Conservation (phyloP, 75 land plant species). For the Adiantum capillusveneris region DNA sequence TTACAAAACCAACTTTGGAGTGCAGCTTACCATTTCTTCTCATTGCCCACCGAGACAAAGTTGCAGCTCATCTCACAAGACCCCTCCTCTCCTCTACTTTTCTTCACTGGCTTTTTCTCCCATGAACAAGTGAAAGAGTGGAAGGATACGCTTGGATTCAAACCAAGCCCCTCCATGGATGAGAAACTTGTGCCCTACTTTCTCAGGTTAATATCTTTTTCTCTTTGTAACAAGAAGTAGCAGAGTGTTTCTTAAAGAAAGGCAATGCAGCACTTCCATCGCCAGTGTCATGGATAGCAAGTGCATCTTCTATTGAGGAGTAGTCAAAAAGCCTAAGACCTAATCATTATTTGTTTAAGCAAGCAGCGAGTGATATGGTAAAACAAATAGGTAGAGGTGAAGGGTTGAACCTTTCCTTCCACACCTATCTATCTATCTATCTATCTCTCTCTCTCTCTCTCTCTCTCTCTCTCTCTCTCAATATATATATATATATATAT, state of each 20-base stretch:
- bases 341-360: background rate
- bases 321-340: background rate
- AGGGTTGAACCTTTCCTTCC: too few relatives aligned
- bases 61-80: background rate
- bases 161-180: background rate
- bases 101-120: background rate
- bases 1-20: constrained; percentile 17
- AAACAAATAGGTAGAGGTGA: too few relatives aligned
- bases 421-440: too few relatives aligned
- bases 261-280: too few relatives aligned
- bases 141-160: constrained; percentile 2
- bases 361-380: too few relatives aligned
- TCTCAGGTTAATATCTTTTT: background rate
- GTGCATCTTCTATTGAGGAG: background rate
- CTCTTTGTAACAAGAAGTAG: too few relatives aligned
- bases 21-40: constrained; percentile 17
- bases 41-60: constrained; percentile 27
- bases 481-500: too few relatives aligned
- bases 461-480: too few relatives aligned
- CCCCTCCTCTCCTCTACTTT: background rate
- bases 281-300: too few relatives aligned
- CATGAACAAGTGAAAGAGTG: background rate
- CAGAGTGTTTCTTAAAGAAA: too few relatives aligned
- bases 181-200: background rate
- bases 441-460: too few relatives aligned